Conservation (phyloP, 768 basidiomycete genomes). For the Leccinum pellstonianum region DNA sequence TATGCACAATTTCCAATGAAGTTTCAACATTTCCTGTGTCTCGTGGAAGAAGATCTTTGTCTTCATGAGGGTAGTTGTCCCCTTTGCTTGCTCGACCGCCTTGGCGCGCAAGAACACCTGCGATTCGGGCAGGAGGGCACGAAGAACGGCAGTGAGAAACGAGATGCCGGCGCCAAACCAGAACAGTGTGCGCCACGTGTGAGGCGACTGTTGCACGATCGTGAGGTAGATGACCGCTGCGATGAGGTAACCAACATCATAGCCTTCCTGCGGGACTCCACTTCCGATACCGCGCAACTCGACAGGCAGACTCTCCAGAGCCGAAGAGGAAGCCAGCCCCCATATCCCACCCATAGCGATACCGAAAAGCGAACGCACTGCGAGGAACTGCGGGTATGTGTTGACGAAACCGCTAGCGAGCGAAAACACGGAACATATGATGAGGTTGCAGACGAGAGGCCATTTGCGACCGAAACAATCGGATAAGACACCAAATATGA, state of each 20-base stretch:
- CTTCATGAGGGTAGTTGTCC: conserved; percentile 44
- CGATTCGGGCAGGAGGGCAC: conserved; percentile 75
- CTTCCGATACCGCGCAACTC: conserved; percentile 82
- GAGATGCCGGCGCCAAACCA: conserved; percentile 76
- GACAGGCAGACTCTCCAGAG: conserved; percentile 86
- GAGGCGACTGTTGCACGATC: conserved; percentile 38
- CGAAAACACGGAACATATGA: conserved; percentile 69
- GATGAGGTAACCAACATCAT: conserved; percentile 82
- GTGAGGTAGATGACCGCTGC: conserved; percentile 81
- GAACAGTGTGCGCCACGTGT: conserved; percentile 76
- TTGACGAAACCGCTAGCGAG: conserved; percentile 80
- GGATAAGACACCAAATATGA: conserved; percentile 81
- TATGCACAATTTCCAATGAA: conserved; percentile 79
- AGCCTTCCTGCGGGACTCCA: conserved; percentile 87
- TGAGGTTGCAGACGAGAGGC: conserved; percentile 78
- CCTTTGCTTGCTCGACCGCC: conserved; percentile 46
- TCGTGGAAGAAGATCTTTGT: conserved; percentile 72
- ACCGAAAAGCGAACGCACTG: conserved; percentile 78
- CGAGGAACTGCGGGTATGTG: conserved; percentile 78
- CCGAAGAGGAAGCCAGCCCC: conserved; percentile 79
- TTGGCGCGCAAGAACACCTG: conserved; percentile 67
- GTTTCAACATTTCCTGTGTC: conserved; percentile 71
- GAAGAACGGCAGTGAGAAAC: conserved; percentile 62
- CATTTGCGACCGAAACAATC: conserved; percentile 94
- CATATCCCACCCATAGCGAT: conserved; percentile 89